Evolutionary conservation across 2,329 filamentous ascomycete species (phyloP).

Genomic region (Colletotrichum gloeosporioides): DNA sequence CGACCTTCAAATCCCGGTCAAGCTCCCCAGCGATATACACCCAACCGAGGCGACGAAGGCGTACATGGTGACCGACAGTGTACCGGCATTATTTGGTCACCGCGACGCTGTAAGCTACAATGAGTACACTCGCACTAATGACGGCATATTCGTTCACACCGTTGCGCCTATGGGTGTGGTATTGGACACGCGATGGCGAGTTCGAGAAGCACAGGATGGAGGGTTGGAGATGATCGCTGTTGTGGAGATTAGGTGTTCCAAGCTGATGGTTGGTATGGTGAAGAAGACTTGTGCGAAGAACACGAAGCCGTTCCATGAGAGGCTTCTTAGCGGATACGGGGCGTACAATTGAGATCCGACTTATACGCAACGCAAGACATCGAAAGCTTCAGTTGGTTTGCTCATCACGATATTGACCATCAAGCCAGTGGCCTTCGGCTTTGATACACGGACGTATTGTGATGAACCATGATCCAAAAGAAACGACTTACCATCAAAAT

Average conservation of each 20-base stretch:
- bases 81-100: not conserved
- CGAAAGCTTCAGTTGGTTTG: not conserved
- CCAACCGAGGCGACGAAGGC: not conserved
- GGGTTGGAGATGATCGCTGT: not conserved
- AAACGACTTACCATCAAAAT: too few species aligned
- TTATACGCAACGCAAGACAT: not conserved
- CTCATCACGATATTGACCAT: too few species aligned
- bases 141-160: not conserved
- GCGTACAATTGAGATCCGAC: not conserved
- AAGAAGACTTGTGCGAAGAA: not conserved
- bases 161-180: not conserved
- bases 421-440: too few species aligned
- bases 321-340: not conserved
- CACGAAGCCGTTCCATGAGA: not conserved
- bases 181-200: not conserved
- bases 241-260: not conserved
- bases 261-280: not conserved
- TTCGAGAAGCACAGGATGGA: not conserved
- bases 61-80: not conserved
- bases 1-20: not conserved
- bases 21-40: not conserved
- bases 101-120: not conserved
- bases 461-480: too few species aligned
- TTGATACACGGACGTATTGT: too few species aligned
- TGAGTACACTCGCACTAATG: not conserved